Conservation (phyloP, 371 early-diverging fungal genomes). For the Paraphysoderma sedebokerense region DNA sequence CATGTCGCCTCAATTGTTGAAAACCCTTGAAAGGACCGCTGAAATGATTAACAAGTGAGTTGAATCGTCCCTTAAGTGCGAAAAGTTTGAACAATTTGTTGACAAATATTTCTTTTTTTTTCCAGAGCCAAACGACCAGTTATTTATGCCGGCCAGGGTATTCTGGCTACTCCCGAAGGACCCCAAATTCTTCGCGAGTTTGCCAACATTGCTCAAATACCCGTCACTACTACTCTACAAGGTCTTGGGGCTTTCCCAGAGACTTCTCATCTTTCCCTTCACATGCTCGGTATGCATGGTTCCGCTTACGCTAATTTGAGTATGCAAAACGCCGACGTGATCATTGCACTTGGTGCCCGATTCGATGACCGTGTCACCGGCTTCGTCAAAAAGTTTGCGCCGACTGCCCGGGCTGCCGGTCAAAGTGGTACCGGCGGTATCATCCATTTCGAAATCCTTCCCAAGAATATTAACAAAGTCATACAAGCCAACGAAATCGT, state of each 20-base stretch:
- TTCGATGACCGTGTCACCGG: conserved; percentile 98
- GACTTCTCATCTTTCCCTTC: conserved; percentile 64
- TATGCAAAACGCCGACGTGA: conserved; percentile 87
- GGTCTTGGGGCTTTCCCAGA: conserved; percentile 90
- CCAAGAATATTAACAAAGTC: conserved; percentile 97
- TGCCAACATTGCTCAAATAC: conserved; percentile 71
- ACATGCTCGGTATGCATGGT: conserved; percentile 98
- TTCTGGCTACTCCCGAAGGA: conserved; percentile 64
- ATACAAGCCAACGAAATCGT: conserved; percentile 76
- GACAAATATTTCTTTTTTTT: too few species aligned
- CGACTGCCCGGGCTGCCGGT: conserved; percentile 77
- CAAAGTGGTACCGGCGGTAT: conserved; percentile 82
- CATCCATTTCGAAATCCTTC: conserved; percentile 94
- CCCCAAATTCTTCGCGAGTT: conserved; percentile 56
- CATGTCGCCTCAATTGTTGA: background rate
- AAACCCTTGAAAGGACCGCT: conserved; percentile 42
- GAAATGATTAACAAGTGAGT: conserved; percentile 70
- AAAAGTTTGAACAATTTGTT: too few species aligned
- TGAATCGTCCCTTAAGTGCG: too few species aligned
- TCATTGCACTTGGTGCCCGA: conserved; percentile 90
- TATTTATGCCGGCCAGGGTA: conserved; percentile 89
- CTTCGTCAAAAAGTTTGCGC: conserved; percentile 72
- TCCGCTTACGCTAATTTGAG: conserved; percentile 90
- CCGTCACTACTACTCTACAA: conserved; percentile 87
- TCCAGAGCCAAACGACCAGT: conserved; percentile 80